These are phyloP conservation scores for Chytriomyces confervae DNA, from an alignment of 192 early-diverging fungal genomes.

Conservation along the genomic window DNA sequence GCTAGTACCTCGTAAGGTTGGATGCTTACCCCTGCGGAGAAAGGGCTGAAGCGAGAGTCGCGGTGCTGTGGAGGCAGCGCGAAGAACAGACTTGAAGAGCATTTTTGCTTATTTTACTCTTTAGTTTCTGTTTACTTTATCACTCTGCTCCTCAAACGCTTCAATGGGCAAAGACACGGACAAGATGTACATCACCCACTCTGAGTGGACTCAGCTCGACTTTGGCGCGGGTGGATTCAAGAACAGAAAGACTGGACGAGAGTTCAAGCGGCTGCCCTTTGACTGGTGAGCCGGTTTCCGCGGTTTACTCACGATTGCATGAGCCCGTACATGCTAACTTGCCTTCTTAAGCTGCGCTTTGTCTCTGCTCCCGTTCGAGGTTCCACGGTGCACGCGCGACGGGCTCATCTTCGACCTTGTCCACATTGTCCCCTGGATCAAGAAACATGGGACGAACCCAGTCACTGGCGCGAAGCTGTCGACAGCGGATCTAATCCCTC, in stretches of 20 bases:
- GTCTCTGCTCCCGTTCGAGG: conserved; percentile 84
- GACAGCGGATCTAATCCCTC: conserved; percentile 71
- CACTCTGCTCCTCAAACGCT: background rate
- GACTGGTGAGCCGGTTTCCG: background rate
- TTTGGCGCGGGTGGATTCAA: conserved; percentile 54
- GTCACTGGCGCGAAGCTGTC: conserved; percentile 76
- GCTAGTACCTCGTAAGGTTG: too few species aligned
- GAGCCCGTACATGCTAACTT: background rate
- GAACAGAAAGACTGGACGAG: conserved; percentile 48
- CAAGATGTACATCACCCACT: conserved; percentile 76
- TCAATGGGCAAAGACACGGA: conserved; percentile 65
- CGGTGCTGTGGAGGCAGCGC: background rate
- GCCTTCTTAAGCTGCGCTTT: conserved; percentile 73
- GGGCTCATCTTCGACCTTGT: conserved; percentile 88
- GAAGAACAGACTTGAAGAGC: background rate
- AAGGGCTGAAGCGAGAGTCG: background rate
- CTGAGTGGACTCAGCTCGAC: conserved; percentile 20
- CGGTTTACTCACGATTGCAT: background rate
- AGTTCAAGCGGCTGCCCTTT: conserved; percentile 61
- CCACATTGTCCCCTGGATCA: conserved; percentile 78
- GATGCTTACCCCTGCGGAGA: background rate
- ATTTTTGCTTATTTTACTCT: background rate
- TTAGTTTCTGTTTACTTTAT: too few species aligned
- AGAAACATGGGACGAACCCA: conserved; percentile 81
- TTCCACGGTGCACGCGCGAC: conserved; percentile 83